Evolutionary conservation across 805 yeast species (phyloP), one percentile per base, ranked within the genome.

Genomic region (Kodamaea nitidulidarum): DNA sequence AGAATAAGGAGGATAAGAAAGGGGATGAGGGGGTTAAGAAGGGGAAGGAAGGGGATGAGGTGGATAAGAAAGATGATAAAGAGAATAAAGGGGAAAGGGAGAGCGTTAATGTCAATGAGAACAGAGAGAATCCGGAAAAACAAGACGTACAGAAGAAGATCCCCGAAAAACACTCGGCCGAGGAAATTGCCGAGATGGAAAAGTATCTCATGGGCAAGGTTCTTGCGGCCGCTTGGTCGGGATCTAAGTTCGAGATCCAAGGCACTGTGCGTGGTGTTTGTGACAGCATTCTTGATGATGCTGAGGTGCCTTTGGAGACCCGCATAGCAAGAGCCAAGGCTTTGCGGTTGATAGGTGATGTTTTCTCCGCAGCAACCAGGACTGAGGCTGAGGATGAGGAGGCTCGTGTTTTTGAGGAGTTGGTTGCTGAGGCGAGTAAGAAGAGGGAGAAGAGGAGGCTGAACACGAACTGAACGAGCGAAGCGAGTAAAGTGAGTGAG

Each of bases 171-270:
- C 73, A 69, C 45, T 58, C 83, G 1, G 69, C 70, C 2, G 85
- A 80, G 47, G 83, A 80, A 39, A 45, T 80, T 16, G 87, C 86
- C 2, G 83, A 81, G 44, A 73, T 80, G 68, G 91, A 84, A 53
- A 80, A 83, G 55, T 69, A 80, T 22, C 62, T 85, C 47, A 80
- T 84, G 71, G 93, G 91, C 15, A 85, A 84, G 57, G 85, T 84
- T 14, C 63, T 85, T 25, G 82, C 85, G 7, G 91, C 90, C 2
- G 93, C 93, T 7, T 85, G 95, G 95, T 78, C 79, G 9, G 88
- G 91, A 0, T 80, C 90, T 9, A 81, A 76, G 52, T 84, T 79
- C 54, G 95, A 85, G 57, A 84, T 85, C 38, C 84, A 80, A 56
- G 71, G 82, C 10, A 83, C 88, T 0, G 69, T 83, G 38, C 75